A percentile compares a stretch with the other conserved stretches of the same genome.
These are phyloP conservation scores for Colletotrichum nymphaeae DNA, from an alignment of 2,329 filamentous ascomycete genomes.

Conservation along the genomic window DNA sequence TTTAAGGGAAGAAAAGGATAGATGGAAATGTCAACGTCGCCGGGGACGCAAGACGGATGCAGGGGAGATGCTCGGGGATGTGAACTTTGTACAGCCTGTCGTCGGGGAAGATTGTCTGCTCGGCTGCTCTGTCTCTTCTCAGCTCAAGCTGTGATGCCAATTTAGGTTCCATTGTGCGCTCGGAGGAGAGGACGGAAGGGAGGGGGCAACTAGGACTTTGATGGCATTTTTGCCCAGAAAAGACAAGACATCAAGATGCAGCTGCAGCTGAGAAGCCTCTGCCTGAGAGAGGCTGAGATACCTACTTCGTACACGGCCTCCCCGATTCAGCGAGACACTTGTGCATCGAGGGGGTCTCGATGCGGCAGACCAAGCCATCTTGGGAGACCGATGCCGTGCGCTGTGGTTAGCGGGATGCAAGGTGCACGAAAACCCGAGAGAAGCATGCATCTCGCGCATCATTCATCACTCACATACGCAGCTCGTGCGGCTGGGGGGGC, in stretches of 20 bases:
- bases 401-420: neutral
- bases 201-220: neutral
- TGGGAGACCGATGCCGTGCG: neutral
- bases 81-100: too few species aligned
- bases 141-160: neutral
- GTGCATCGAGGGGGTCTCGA: neutral
- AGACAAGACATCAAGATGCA: neutral
- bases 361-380: neutral
- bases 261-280: too few species aligned
- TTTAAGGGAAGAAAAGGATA: neutral
- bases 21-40: slow-evolving; percentile 19
- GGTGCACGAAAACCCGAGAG: neutral
- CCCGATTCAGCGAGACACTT: slow-evolving; percentile 2
- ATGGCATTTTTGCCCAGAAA: neutral
- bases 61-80: neutral
- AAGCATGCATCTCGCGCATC: neutral
- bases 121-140: neutral
- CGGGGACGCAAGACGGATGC: slow-evolving; percentile 13
- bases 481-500: too few species aligned
- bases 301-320: neutral
- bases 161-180: neutral
- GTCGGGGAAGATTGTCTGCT: neutral
- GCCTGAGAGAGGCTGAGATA: neutral
- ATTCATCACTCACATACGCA: too few species aligned
- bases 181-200: neutral